Evolutionary conservation across 352 stramenopile species (phyloP).

Genomic region (Globisporangium nunn): DNA sequence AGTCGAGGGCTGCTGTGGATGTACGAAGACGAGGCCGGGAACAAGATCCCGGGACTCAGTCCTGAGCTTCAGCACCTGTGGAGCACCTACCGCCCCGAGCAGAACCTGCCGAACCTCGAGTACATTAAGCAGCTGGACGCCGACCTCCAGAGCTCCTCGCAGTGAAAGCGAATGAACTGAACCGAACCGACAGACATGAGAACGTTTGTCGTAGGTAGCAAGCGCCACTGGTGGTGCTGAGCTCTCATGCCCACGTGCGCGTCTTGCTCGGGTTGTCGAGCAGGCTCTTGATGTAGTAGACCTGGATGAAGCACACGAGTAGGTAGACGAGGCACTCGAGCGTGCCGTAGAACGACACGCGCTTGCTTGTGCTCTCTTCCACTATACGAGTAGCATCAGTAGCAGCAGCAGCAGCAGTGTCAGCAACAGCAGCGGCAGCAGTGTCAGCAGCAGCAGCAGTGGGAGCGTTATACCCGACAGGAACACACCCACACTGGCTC

Average conservation of each 20-base stretch:
- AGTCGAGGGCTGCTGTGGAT: slow-evolving; percentile 55
- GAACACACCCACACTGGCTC: neutral
- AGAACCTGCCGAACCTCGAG: slow-evolving; percentile 58
- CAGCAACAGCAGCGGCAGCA: neutral
- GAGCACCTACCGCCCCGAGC: slow-evolving; percentile 35
- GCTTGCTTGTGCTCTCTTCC: slow-evolving; percentile 73
- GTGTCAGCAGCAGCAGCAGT: neutral
- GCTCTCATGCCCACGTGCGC: slow-evolving; percentile 31
- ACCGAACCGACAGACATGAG: neutral
- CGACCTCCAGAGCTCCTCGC: slow-evolving; percentile 21
- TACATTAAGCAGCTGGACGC: slow-evolving; percentile 52
- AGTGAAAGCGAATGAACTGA: slow-evolving; percentile 1
- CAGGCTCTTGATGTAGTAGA: slow-evolving; percentile 76
- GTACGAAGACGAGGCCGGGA: slow-evolving; percentile 40
- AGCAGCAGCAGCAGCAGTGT: too few relatives aligned
- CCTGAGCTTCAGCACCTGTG: slow-evolving; percentile 46
- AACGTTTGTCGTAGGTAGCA: too few relatives aligned
- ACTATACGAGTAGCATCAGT: slow-evolving; percentile 18
- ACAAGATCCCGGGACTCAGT: slow-evolving; percentile 26
- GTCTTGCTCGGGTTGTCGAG: slow-evolving; percentile 45
- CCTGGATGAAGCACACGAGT: slow-evolving; percentile 55
- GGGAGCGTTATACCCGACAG: neutral
- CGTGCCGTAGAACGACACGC: slow-evolving; percentile 61
- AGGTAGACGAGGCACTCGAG: slow-evolving; percentile 73
- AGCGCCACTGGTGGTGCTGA: neutral